phyloP scores from a whole-genome alignment of 2,329 filamentous ascomycete genomes.

The Teratosphaeria nubilosa region DNA sequence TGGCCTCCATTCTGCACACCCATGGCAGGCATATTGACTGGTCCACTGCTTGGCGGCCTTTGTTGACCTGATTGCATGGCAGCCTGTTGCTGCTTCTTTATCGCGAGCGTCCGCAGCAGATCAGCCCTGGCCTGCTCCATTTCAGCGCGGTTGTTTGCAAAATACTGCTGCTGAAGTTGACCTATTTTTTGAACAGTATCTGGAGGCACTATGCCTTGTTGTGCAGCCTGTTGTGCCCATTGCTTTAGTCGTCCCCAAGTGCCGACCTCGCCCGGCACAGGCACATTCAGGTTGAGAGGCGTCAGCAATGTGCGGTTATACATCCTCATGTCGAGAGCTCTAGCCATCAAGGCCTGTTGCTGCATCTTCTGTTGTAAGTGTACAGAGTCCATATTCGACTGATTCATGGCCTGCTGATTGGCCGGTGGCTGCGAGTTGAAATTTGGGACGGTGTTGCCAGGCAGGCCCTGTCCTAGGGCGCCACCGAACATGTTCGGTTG shows the following conservation, averaged over 20 bases:
- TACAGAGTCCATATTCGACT: constrained; percentile 1
- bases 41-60: neutral
- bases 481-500: neutral
- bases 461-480: neutral
- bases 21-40: constrained; percentile 1
- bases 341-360: constrained; percentile 1
- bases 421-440: neutral
- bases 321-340: constrained; percentile 12
- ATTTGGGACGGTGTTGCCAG: constrained; percentile 8
- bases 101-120: constrained; percentile 24
- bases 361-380: constrained; percentile 15
- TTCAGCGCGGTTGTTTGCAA: constrained; percentile 14
- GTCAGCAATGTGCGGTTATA: constrained; percentile 13
- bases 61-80: constrained; percentile 4
- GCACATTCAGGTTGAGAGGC: constrained; percentile 8
- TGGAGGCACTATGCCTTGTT: constrained; percentile 27
- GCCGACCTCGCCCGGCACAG: constrained; percentile 40
- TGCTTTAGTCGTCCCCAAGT: constrained; percentile 49
- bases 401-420: constrained; percentile 6
- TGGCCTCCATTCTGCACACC: constrained; percentile 6
- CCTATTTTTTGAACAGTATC: constrained; percentile 32
- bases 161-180: constrained; percentile 16
- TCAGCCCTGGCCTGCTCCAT: constrained; percentile 29
- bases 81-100: constrained; percentile 8
- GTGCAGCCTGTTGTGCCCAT: constrained; percentile 39